Evolutionary conservation across 495 filamentous ascomycete species (phyloP), one percentile per base, ranked within the genome.

Genomic region (Hyaloscypha hepaticicola): DNA sequence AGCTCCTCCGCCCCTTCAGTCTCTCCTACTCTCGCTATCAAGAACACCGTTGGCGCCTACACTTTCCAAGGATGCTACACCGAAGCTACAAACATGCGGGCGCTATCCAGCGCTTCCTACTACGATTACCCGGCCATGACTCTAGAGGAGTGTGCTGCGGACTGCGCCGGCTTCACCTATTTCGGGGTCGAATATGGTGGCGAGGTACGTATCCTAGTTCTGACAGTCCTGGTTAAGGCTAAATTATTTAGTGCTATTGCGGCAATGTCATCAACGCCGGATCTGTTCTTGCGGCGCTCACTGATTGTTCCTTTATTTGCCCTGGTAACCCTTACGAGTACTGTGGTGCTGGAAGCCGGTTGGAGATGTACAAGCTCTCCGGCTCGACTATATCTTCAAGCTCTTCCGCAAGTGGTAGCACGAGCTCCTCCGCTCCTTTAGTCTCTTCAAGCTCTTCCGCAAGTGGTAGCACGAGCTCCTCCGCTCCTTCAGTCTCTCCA

Each of bases 281-380:
- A 60, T 82, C 75, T 74, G 65, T 65, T 26, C 66, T 75, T 27
- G 76, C 77, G 21, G 66, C 64, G 31, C 55, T 75, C n/a, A 67
- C 64, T 14, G 79, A 84, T 22, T 85, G 79, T 69, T 78, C 73
- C 60, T 77, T 80, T 71, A 56, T 75, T 19, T 83, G 80, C 66
- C 68, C 72, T 12, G 80, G 79, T 28, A 74, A 80, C 48, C 49
- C 58, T 5, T 73, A 55, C 63, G 69, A 34, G 50, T 72, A 74
- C 63, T 74, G 74, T 34, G 74, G 74, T 9, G 77, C 73, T 31
- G 77, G 77, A 3, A 78, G 81, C 29, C 1, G 61, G 34, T 25
- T 61, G 41, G 19, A 61, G 19, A 2, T 61, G 38, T 61, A 61
- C 21, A 70, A 64, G 51, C 5, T 34, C 31, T 8, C 19, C 19